phyloP scores from a whole-genome alignment of 768 basidiomycete species.

The Pisolithus microcarpus region DNA sequence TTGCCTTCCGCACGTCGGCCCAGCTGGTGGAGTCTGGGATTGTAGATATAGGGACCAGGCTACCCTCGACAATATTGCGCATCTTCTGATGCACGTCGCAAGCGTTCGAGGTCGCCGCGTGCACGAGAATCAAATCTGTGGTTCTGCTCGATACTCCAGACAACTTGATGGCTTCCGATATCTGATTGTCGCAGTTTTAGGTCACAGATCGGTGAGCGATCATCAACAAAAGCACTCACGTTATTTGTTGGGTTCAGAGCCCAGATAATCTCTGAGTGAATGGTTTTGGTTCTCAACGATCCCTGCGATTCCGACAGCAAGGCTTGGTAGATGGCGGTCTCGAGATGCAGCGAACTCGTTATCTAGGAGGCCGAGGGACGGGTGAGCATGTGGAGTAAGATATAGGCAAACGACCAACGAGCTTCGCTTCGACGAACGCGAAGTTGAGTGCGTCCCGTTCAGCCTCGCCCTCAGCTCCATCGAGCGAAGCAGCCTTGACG shows the following conservation, averaged over 20 bases:
- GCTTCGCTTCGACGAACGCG: slow-evolving; percentile 80
- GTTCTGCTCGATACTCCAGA: slow-evolving; percentile 75
- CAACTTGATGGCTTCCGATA: slow-evolving; percentile 78
- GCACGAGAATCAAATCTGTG: slow-evolving; percentile 63
- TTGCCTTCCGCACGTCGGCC: slow-evolving; percentile 66
- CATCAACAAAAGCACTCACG: slow-evolving; percentile 31
- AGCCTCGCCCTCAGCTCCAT: slow-evolving; percentile 52
- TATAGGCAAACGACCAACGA: slow-evolving; percentile 45
- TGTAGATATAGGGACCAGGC: slow-evolving; percentile 38
- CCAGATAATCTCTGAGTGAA: slow-evolving; percentile 91
- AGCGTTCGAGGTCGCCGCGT: slow-evolving; percentile 41
- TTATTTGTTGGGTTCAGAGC: slow-evolving; percentile 82
- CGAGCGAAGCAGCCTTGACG: slow-evolving; percentile 56
- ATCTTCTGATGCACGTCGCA: slow-evolving; percentile 46
- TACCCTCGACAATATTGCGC: slow-evolving; percentile 52
- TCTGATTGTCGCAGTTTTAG: slow-evolving; percentile 42
- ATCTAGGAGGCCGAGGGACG: slow-evolving; percentile 44
- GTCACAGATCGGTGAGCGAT: neutral
- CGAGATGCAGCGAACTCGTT: slow-evolving; percentile 70
- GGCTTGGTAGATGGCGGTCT: slow-evolving; percentile 79
- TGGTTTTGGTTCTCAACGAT: slow-evolving; percentile 69
- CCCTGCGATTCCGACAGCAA: slow-evolving; percentile 58
- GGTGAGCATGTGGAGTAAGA: slow-evolving; percentile 4
- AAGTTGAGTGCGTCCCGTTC: slow-evolving; percentile 81
- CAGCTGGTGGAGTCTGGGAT: slow-evolving; percentile 58